phyloP scores from a whole-genome alignment of 495 filamentous ascomycete genomes.

The Xylona heveae region DNA sequence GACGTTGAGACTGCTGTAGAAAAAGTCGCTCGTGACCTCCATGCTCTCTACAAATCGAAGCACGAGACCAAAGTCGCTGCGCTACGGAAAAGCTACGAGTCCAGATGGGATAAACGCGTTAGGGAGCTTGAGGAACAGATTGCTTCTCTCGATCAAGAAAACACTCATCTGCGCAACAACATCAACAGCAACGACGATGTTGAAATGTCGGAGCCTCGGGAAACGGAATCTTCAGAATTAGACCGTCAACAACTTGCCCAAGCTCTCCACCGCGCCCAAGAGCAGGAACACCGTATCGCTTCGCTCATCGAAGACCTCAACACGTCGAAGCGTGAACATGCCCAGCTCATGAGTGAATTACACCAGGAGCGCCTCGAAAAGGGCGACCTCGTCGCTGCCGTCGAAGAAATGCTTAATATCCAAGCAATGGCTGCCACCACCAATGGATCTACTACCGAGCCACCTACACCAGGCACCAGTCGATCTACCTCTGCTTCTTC shows the following conservation, averaged over 20 bases:
- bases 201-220: slow-evolving; percentile 32
- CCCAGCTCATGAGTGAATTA: slow-evolving; percentile 36
- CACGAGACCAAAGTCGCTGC: slow-evolving; percentile 89
- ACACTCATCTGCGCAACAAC: slow-evolving; percentile 45
- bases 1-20: slow-evolving; percentile 79
- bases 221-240: slow-evolving; percentile 27
- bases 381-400: slow-evolving; percentile 75
- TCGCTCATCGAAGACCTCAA: slow-evolving; percentile 47
- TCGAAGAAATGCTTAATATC: slow-evolving; percentile 69
- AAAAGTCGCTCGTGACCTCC: slow-evolving; percentile 71
- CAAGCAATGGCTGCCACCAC: slow-evolving; percentile 17
- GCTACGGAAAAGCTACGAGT: slow-evolving; percentile 86
- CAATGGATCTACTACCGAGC: not conserved
- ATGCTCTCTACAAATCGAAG: slow-evolving; percentile 86
- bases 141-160: slow-evolving; percentile 42
- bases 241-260: slow-evolving; percentile 23
- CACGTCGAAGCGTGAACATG: slow-evolving; percentile 41
- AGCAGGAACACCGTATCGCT: slow-evolving; percentile 34
- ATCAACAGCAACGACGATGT: slow-evolving; percentile 42
- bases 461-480: too few relatives aligned
- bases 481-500: too few relatives aligned
- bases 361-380: slow-evolving; percentile 77
- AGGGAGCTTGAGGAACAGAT: slow-evolving; percentile 50
- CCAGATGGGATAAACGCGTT: slow-evolving; percentile 68
- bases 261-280: slow-evolving; percentile 19